A percentile compares a stretch with the other conserved stretches of the same genome.
These are phyloP conservation scores for Leptomonas seymouri DNA, from an alignment of 208 protist species.

Conservation along the genomic window DNA sequence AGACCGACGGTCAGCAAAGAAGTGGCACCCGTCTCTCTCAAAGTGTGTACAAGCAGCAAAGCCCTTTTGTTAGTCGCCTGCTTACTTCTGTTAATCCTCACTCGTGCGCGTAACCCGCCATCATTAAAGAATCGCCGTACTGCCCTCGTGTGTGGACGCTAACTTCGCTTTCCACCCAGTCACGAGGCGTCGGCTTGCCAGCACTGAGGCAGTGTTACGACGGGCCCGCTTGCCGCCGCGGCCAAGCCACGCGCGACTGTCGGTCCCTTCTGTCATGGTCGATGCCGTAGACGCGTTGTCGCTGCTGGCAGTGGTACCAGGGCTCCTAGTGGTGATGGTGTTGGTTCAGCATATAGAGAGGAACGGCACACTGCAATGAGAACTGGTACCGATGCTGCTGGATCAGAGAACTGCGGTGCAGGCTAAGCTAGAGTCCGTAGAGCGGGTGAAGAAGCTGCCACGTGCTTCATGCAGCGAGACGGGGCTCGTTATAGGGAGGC, in stretches of 20 bases:
- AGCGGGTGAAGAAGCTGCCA: neutral
- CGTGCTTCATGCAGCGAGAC: constrained; percentile 5
- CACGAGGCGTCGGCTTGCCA: constrained; percentile 11
- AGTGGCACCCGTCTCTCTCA: no score
- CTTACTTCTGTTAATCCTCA: no score
- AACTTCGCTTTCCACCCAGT: constrained; percentile 5
- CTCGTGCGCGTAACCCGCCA: no score
- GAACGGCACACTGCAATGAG: constrained; percentile 5
- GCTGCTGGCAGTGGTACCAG: neutral
- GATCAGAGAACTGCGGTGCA: neutral
- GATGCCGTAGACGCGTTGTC: neutral
- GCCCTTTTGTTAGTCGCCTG: no score
- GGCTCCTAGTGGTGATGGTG: neutral
- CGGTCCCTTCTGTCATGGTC: neutral
- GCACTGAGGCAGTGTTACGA: constrained; percentile 1
- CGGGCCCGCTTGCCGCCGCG: neutral
- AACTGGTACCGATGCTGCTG: constrained; percentile 14
- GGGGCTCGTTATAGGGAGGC: constrained; percentile 4
- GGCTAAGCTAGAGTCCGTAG: neutral
- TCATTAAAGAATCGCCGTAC: constrained; percentile 22
- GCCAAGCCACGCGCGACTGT: constrained; percentile 8
- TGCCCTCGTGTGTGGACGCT: neutral
- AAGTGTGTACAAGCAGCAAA: no score
- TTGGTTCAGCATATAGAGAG: neutral
- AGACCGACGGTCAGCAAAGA: neutral